phyloP scores from a whole-genome alignment of 192 early-diverging fungal species.

The Entomortierella parvispora region DNA sequence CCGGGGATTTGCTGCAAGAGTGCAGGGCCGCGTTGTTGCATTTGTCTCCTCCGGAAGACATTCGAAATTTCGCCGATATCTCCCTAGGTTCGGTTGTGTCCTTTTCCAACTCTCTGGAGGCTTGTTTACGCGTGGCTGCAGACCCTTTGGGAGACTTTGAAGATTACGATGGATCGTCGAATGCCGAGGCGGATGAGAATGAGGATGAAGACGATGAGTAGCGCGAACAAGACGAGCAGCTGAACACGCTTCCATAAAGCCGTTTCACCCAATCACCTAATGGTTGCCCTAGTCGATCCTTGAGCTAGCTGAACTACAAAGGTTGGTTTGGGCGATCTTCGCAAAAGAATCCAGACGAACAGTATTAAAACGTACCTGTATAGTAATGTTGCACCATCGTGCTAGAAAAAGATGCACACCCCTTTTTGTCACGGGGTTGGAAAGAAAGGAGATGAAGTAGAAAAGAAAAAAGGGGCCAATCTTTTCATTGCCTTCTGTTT shows the following conservation, averaged over 20 bases:
- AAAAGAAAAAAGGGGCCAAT: too few species aligned
- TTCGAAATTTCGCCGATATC: conserved; percentile 8
- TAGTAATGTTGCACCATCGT: too few species aligned
- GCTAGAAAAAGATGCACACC: too few species aligned
- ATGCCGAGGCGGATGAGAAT: conserved; percentile 11
- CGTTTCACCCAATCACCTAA: too few species aligned
- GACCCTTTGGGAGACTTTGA: conserved; percentile 19
- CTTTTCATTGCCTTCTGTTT: background rate
- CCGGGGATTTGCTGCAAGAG: conserved; percentile 15
- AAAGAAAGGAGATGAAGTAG: background rate
- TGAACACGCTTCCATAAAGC: too few species aligned
- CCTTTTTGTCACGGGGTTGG: too few species aligned
- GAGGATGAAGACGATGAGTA: background rate
- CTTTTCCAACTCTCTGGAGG: conserved; percentile 30
- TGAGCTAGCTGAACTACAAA: too few species aligned
- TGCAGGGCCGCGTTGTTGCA: conserved; percentile 17
- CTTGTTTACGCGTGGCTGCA: conserved; percentile 26
- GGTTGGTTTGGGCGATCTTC: too few species aligned
- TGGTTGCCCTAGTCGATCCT: too few species aligned
- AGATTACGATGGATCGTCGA: conserved; percentile 22
- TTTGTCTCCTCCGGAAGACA: background rate
- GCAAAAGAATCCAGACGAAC: too few species aligned
- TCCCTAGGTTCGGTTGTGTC: conserved; percentile 3
- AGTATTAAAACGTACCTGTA: too few species aligned
- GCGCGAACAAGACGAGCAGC: too few species aligned